A percentile compares a stretch with the other conserved stretches of the same genome.
Conservation (phyloP, 2,329 filamentous ascomycete genomes). For the Penicillium freii region DNA sequence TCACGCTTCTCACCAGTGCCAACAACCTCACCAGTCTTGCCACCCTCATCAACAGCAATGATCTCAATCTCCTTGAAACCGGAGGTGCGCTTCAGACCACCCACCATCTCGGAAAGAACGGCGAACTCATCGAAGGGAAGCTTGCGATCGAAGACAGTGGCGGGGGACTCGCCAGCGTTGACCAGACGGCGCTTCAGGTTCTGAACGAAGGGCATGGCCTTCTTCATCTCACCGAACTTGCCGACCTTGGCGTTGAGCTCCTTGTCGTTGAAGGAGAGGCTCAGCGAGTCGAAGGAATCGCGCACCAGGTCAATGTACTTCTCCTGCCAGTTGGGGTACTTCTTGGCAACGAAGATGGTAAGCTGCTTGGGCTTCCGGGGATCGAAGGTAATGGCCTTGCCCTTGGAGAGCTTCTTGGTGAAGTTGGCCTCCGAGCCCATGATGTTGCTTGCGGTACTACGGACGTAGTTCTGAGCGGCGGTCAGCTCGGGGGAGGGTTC, state of each 20-base stretch:
- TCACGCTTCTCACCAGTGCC: constrained; percentile 55
- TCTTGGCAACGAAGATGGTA: constrained; percentile 75
- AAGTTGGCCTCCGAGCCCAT: constrained; percentile 73
- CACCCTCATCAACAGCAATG: constrained; percentile 63
- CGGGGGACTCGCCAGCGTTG: constrained; percentile 60
- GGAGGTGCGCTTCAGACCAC: constrained; percentile 72
- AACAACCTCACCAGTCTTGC: constrained; percentile 47
- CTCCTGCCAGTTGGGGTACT: constrained; percentile 87
- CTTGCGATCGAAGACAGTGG: constrained; percentile 75
- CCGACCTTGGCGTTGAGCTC: constrained; percentile 72
- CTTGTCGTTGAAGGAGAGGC: constrained; percentile 72
- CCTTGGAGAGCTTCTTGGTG: constrained; percentile 88
- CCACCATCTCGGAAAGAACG: constrained; percentile 73
- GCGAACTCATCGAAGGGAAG: constrained; percentile 81
- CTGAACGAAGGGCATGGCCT: constrained; percentile 97
- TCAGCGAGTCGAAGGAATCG: constrained; percentile 64
- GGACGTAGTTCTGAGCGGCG: constrained; percentile 79
- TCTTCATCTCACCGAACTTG: constrained; percentile 82
- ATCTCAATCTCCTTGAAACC: constrained; percentile 70
- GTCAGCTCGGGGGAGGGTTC: constrained; percentile 65
- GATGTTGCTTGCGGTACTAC: constrained; percentile 71
- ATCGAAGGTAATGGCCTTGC: constrained; percentile 81
- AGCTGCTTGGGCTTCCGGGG: constrained; percentile 90
- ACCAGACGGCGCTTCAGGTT: constrained; percentile 78
- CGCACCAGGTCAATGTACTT: constrained; percentile 81